Base-by-base conservation (phyloP, 441 rosid genomes). In the Corymbia citriodora region DNA sequence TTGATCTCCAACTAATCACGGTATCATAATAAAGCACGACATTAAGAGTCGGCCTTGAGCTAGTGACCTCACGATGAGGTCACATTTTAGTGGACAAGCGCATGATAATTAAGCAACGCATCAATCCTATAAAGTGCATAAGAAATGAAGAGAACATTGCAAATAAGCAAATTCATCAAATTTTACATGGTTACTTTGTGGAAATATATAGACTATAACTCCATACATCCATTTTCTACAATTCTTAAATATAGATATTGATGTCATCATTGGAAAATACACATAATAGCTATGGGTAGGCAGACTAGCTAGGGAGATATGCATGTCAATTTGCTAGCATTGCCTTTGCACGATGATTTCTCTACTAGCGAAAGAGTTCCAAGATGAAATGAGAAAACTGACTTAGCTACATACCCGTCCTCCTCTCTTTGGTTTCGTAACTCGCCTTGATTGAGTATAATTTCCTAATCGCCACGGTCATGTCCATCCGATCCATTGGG, bases 1-100 rank as follows among this genome's bases (percentile, higher is more conserved):
- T 55, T 3, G 25, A 1, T 55, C 59, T 55, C 59, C 10, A 55
- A 55, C 0, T 55, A 10, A 55, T 1, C 10, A 0, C 6, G 25
- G 59, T 9, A 25, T 55, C 59, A 8, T 2, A 9, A 3, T 55
- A 8, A 55, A 55, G 59, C 59, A 13, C 0, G 9, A 18, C 59
- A 55, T 55, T 18, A 55, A 55, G 59, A 55, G 25, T 18, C 8
- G 59, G 9, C 59, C 59, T 55, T 18, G 10, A 55, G 59, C 59
- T 55, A 1, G 4, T 55, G 23, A 55, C 57, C 23, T 55, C 23
- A 55, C 8, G 0, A 0, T 7, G 23, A 55, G 59, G 59, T 55
- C 59, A 55, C 23, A 8, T 55, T 18, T 4, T 55, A 55, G 0
- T 18, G 8, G 10, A 55, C 59, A 55, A 55, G 25, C 11, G 2